These are phyloP conservation scores for Stephania cephalantha DNA, from an alignment of 164 flowering plant species.

Conservation along the genomic window DNA sequence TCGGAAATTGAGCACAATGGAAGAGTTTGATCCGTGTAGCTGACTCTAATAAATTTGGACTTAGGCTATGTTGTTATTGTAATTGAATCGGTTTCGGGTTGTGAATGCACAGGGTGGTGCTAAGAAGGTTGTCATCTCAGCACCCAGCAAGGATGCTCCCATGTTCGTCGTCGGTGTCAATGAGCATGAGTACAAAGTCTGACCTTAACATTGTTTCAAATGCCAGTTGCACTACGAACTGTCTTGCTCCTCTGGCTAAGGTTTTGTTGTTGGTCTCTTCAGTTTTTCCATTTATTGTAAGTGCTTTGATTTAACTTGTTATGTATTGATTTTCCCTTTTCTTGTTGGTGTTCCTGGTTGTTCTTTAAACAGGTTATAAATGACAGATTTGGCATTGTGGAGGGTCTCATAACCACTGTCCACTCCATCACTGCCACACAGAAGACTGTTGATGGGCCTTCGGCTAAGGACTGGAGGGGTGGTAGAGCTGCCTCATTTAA, in stretches of 20 bases:
- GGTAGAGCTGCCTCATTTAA: conserved; percentile 95
- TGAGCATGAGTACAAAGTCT: conserved; percentile 70
- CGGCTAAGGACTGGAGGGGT: conserved; percentile 96
- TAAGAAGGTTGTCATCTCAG: too few relatives aligned
- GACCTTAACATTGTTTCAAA: conserved; percentile 77
- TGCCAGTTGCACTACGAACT: conserved; percentile 96
- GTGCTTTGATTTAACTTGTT: neutral
- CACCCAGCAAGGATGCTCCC: conserved; percentile 95
- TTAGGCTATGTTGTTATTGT: too few relatives aligned
- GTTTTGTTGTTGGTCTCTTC: conserved; percentile 20
- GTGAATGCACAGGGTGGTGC: too few relatives aligned
- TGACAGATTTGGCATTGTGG: conserved; percentile 84
- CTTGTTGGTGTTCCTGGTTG: neutral
- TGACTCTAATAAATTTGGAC: too few relatives aligned
- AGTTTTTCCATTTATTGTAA: neutral
- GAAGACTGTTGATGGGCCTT: too few relatives aligned
- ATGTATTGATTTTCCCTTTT: too few relatives aligned
- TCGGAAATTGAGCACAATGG: conserved; percentile 61
- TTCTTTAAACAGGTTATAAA: conserved; percentile 34
- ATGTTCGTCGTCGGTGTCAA: conserved; percentile 98
- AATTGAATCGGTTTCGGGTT: too few relatives aligned
- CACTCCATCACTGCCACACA: conserved; percentile 91
- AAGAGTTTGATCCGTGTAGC: too few relatives aligned
- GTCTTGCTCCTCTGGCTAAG: conserved; percentile 94
- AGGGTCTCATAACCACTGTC: conserved; percentile 94